phyloP scores from a whole-genome alignment of 352 stramenopile species.

The Pythium coloratum region DNA sequence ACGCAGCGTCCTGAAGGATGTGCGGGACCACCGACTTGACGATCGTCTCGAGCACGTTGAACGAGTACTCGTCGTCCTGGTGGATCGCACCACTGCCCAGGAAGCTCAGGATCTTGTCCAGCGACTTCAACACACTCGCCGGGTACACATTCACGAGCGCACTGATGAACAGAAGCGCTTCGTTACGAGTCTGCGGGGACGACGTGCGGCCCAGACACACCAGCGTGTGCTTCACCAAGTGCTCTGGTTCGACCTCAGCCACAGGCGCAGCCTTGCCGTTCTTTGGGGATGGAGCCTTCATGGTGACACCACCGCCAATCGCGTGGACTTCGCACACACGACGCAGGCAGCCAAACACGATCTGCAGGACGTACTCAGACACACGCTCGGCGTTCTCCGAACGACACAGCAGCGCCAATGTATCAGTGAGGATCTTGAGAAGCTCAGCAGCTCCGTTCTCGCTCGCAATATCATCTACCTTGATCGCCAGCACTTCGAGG shows the following conservation, averaged over 20 bases:
- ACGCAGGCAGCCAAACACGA: slow-evolving; percentile 75
- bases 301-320: background rate
- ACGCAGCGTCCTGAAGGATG: slow-evolving; percentile 40
- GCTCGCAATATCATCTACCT: slow-evolving; percentile 44
- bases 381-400: slow-evolving; percentile 50
- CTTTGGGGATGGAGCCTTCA: slow-evolving; percentile 1
- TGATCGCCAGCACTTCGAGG: slow-evolving; percentile 75
- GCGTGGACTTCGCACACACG: slow-evolving; percentile 61
- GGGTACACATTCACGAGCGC: slow-evolving; percentile 77
- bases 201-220: slow-evolving; percentile 59
- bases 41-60: slow-evolving; percentile 86
- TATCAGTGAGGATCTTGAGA: slow-evolving; percentile 54
- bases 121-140: slow-evolving; percentile 61
- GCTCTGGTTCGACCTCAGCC: slow-evolving; percentile 45
- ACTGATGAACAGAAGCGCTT: slow-evolving; percentile 80
- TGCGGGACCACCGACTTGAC: slow-evolving; percentile 79
- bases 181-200: slow-evolving; percentile 79
- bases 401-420: slow-evolving; percentile 60
- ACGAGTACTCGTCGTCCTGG: slow-evolving; percentile 85
- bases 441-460: slow-evolving; percentile 36
- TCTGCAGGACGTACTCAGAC: slow-evolving; percentile 81
- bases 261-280: slow-evolving; percentile 30
- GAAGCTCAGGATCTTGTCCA: slow-evolving; percentile 81
- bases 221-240: slow-evolving; percentile 81
- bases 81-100: slow-evolving; percentile 56